phyloP scores from a whole-genome alignment of 768 basidiomycete species.

The Termitomyces sp. region DNA sequence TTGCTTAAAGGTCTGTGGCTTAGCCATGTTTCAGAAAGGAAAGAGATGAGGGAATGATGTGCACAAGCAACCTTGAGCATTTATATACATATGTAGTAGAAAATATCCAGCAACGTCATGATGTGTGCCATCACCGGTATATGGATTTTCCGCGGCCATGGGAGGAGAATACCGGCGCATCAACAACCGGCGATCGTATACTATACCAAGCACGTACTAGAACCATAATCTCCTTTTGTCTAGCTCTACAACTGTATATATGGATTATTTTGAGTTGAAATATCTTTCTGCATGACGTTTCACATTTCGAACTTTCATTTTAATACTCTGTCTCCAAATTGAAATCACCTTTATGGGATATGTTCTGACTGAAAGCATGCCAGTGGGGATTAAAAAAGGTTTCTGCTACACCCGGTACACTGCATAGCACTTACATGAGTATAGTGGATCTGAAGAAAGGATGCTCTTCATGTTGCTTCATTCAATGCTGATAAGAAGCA shows the following conservation, averaged over 20 bases:
- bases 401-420: not conserved
- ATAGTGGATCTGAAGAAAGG: too few relatives aligned
- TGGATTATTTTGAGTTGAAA: too few relatives aligned
- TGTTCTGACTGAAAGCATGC: not conserved
- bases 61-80: not conserved
- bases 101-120: not conserved
- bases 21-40: slow-evolving; percentile 5
- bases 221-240: too few relatives aligned
- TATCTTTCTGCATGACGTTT: not conserved
- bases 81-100: not conserved
- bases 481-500: too few relatives aligned
- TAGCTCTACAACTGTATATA: too few relatives aligned
- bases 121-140: not conserved
- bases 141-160: not conserved
- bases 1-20: slow-evolving; percentile 42
- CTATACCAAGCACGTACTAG: too few relatives aligned
- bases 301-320: too few relatives aligned
- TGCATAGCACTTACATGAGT: not conserved
- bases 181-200: not conserved
- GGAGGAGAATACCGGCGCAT: not conserved
- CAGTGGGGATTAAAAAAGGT: too few relatives aligned
- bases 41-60: not conserved
- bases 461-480: too few relatives aligned
- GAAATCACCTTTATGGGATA: not conserved
- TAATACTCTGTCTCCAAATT: too few relatives aligned